These are phyloP conservation scores for Dactylellina drechsleri DNA, from an alignment of 2,329 filamentous ascomycete species.

Conservation along the genomic window DNA sequence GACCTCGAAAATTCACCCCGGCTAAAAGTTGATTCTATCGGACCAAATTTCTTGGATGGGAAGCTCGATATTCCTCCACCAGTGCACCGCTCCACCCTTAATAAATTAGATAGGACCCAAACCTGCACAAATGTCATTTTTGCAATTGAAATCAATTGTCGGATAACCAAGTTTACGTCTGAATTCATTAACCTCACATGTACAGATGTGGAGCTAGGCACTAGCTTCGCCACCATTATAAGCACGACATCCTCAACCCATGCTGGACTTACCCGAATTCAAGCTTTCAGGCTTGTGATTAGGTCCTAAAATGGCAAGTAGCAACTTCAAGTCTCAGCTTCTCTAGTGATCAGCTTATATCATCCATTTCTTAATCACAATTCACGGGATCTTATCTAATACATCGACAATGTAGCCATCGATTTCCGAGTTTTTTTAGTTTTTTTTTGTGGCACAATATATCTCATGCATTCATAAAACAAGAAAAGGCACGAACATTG, in stretches of 20 bases:
- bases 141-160: background rate
- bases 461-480: too few relatives aligned
- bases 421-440: too few relatives aligned
- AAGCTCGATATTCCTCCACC: constrained; percentile 8
- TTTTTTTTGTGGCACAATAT: too few relatives aligned
- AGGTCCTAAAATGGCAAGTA: background rate
- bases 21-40: constrained; percentile 23
- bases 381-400: too few relatives aligned
- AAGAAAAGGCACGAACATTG: too few relatives aligned
- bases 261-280: background rate
- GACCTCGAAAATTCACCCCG: constrained; percentile 3
- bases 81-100: too few relatives aligned
- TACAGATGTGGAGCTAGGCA: background rate
- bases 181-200: background rate
- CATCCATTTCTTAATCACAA: too few relatives aligned
- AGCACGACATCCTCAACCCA: constrained; percentile 5
- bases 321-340: too few relatives aligned
- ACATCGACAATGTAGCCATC: too few relatives aligned
- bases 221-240: background rate
- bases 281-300: constrained; percentile 25
- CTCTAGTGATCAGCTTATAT: too few relatives aligned
- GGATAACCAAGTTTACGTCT: background rate
- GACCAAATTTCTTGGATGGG: constrained; percentile 24
- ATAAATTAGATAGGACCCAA: too few relatives aligned
- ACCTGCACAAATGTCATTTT: background rate